Conservation (phyloP, 2,329 filamentous ascomycete species). For the Ophiostoma tasmaniense region DNA sequence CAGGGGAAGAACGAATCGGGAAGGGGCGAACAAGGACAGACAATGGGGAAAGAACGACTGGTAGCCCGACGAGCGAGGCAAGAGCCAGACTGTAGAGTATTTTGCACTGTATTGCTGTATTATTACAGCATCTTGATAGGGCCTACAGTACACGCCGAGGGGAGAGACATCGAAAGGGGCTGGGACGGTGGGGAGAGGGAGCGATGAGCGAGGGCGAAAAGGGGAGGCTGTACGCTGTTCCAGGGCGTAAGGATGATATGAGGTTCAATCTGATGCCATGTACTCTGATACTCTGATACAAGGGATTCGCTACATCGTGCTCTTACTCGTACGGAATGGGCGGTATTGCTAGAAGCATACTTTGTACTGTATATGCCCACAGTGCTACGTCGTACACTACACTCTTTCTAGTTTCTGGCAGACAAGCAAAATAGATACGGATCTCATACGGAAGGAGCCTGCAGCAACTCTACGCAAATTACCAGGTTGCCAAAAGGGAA, state of each 20-base stretch:
- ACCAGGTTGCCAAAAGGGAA: not conserved
- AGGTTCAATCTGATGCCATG: not conserved
- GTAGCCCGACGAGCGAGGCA: not conserved
- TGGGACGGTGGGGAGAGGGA: not conserved
- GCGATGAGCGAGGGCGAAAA: not conserved
- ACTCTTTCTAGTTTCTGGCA: not conserved
- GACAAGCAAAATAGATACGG: not conserved
- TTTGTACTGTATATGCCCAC: not conserved
- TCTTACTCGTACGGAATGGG: not conserved
- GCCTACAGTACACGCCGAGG: not conserved
- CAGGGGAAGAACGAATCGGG: conserved; percentile 4
- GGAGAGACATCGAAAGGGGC: not conserved
- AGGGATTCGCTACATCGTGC: not conserved
- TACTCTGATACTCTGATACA: not conserved
- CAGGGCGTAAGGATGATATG: not conserved
- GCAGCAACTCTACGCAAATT: not conserved
- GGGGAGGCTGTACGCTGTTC: not conserved
- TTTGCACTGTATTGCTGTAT: not conserved
- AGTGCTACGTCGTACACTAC: not conserved
- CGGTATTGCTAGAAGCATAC: too few species aligned
- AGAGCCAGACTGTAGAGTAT: not conserved
- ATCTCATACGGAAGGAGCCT: not conserved
- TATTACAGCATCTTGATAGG: too few species aligned
- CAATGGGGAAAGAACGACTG: conserved; percentile 3
- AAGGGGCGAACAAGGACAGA: conserved; percentile 5